Conservation (phyloP, 208 protist genomes). For the Naegleria fowleri region DNA sequence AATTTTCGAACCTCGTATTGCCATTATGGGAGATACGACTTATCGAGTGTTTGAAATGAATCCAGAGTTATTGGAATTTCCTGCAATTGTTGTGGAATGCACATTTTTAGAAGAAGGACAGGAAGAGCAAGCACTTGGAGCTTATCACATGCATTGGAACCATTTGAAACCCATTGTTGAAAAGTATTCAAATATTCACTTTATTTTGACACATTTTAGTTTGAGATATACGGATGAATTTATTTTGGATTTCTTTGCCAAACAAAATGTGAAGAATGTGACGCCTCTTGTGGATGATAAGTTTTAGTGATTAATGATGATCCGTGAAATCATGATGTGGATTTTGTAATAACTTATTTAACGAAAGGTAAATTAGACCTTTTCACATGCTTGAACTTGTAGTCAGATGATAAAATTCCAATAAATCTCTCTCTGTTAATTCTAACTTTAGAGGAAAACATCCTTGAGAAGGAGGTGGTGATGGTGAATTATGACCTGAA, state of each 20-base stretch:
- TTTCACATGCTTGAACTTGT: too few species aligned
- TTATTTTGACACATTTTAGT: slow-evolving; percentile 17
- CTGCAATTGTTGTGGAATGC: not conserved
- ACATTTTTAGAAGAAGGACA: not conserved
- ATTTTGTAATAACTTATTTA: too few species aligned
- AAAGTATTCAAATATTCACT: not conserved
- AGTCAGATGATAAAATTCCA: too few species aligned
- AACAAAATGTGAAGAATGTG: not conserved
- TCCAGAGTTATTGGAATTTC: not conserved
- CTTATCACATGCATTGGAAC: not conserved
- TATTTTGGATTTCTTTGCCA: not conserved
- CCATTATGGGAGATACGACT: slow-evolving; percentile 13
- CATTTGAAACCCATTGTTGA: not conserved
- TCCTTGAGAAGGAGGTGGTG: too few species aligned
- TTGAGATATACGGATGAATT: not conserved
- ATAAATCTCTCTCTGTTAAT: too few species aligned
- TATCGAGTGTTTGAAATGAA: not conserved
- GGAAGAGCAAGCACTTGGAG: not conserved
- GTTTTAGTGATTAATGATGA: too few species aligned
- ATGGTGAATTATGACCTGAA: too few species aligned
- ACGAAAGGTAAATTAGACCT: too few species aligned
- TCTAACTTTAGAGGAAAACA: too few species aligned
- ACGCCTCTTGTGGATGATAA: not conserved
- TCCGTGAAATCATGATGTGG: too few species aligned
- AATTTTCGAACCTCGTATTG: not conserved